A percentile compares a stretch with the other conserved stretches of the same genome.
phyloP scores from a whole-genome alignment of 768 basidiomycete species.

The Termitomyces eurrhizus region DNA sequence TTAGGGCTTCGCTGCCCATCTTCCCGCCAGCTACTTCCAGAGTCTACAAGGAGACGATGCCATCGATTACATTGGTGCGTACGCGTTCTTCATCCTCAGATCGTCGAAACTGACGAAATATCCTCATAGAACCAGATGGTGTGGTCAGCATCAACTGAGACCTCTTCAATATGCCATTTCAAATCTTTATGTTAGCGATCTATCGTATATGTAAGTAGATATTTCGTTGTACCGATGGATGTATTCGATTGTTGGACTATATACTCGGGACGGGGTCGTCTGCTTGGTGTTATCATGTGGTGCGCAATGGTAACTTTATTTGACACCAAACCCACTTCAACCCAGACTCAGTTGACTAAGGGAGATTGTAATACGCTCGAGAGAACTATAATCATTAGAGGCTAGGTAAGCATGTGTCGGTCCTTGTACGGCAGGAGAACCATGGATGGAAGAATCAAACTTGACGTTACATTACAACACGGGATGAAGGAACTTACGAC shows the following conservation, averaged over 20 bases:
- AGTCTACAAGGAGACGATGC: conserved; percentile 23
- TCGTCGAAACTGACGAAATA: not conserved
- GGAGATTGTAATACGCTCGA: too few species aligned
- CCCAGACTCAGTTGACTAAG: not conserved
- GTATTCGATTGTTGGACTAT: not conserved
- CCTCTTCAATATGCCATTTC: not conserved
- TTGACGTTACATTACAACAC: not conserved
- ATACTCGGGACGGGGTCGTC: not conserved
- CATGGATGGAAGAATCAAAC: not conserved
- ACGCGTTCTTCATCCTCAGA: not conserved
- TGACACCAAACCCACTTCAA: not conserved
- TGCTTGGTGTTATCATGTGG: not conserved
- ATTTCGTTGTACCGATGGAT: not conserved
- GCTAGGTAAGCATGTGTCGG: not conserved
- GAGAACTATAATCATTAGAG: not conserved
- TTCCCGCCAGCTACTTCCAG: conserved; percentile 28
- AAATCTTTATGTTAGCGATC: not conserved
- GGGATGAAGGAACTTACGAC: not conserved
- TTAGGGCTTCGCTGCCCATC: conserved; percentile 27
- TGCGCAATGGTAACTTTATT: not conserved
- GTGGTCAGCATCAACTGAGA: conserved; percentile 24
- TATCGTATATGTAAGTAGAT: conserved; percentile 1
- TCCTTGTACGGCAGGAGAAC: not conserved
- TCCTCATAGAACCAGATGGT: conserved; percentile 37
- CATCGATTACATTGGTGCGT: conserved; percentile 47